Percentiles rank a stretch among this genome's conserved stretches.
These are phyloP conservation scores for Berkeleyomyces rouxiae DNA, from an alignment of 2,329 filamentous ascomycete genomes.

Conservation along the genomic window DNA sequence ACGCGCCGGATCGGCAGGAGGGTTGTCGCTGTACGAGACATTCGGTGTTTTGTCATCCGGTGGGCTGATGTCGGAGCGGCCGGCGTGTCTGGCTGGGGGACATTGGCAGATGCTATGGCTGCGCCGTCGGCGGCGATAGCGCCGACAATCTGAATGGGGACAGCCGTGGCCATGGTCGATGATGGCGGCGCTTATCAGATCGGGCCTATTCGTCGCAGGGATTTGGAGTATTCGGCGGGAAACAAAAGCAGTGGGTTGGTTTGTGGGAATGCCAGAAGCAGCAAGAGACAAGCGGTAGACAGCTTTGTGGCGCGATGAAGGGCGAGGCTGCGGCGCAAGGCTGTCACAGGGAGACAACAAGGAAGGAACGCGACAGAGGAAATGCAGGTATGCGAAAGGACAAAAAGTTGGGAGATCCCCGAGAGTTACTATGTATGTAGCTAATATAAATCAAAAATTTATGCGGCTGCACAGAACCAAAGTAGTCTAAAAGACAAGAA, in stretches of 20 bases:
- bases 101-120: not conserved
- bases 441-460: not conserved
- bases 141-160: not conserved
- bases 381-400: not conserved
- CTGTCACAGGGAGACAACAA: not conserved
- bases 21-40: not conserved
- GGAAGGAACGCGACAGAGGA: not conserved
- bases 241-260: too few species aligned
- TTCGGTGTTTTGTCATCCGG: not conserved
- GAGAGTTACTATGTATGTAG: not conserved
- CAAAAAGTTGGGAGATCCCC: not conserved
- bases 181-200: too few species aligned
- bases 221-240: too few species aligned
- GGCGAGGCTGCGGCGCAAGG: constrained; percentile 3
- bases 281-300: not conserved
- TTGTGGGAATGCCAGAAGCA: not conserved
- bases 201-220: too few species aligned
- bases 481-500: not conserved
- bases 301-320: not conserved
- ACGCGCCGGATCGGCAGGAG: constrained; percentile 9
- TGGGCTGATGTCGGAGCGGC: not conserved
- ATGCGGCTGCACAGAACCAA: not conserved
- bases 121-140: not conserved
- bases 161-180: constrained; percentile 6
- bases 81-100: not conserved